Evolutionary conservation across 768 basidiomycete species (phyloP), one percentile per base, ranked within the genome.

Genomic region (Boletus speciosus): DNA sequence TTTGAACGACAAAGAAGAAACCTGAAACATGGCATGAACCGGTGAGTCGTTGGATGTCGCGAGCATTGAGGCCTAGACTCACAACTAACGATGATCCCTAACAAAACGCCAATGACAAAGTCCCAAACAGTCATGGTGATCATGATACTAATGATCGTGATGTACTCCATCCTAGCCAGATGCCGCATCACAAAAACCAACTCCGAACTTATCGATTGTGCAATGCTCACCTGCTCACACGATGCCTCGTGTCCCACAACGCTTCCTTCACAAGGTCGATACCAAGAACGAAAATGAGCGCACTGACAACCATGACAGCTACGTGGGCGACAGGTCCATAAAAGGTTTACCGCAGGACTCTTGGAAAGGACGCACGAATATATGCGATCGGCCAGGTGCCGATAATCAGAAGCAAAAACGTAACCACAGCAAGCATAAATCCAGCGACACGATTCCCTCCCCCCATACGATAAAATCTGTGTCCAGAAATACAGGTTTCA

Each of bases 1-100:
- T 96, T 64, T 96, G 92, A 2, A 98, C 79, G n/a, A 99, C 96
- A 65, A 99, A 99, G 75, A 96, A 97, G 71, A 98, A 78, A 63
- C 88, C 90, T 91, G 38, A 39, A 35, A 25, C 0, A 38, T 8
- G 38, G 23, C 29, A 16, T 2, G 27, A 19, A 25, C 12, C 6
- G 31, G 54, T 56, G 43, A 55, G 63, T 40, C 5, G 11, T 27
- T 31, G 16, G 5, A 45, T 42, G 16, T 35, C 5, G 1, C 14
- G 15, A n/a, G 10, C 11, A 40, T 23, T 4, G 4, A 36, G 5
- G 9, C 4, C 39, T 43, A 10, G 1, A 74, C 86, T 65, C 70
- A 87, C 93, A 97, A 63, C 92, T 92, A 52, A 93, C 84, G 51
- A 96, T 75, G 64, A 98, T 91, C 6, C 96, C 96, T 62, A 95